Evolutionary conservation across 306 rosid genomes (phyloP), one percentile per base, ranked within the genome.

Genomic region (Alnus glutinosa): DNA sequence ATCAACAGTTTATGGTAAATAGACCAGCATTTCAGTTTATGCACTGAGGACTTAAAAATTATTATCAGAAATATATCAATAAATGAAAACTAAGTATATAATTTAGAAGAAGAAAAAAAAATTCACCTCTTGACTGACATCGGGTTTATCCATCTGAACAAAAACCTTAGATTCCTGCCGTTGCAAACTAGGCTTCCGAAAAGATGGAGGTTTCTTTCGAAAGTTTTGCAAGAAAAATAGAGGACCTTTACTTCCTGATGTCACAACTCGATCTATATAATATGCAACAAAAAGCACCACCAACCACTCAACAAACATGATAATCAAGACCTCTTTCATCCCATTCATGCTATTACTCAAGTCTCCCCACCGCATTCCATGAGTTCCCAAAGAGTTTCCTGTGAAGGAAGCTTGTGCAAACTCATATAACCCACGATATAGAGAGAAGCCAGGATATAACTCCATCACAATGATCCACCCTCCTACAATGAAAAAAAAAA

Each of bases 391-490:
- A 68, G 55, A 52, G 74, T 86, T 80, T 9, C 86, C 93, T 18
- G 2, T 83, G 64, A 88, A 85, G 76, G 97, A 74, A 76, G 82
- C 84, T 74, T 86, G 84, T 2, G 94, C 76, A 68, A 94, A 82
- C 87, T 94, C 98, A 55, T 89, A 90, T 74, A 94, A 52, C 67
- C 98, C 97, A 13, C 98, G 90, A 75, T 86, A 92, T 68, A 94
- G 83, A 69, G 96, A 70, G 76, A 94, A 90, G 49, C 98, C 97
- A 14, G 96, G 98, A 84, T 70, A 92, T 71, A 94, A 71, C 89
- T 94, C 91, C 78, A 94, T n/a, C 50, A 76, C 90, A 84, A 94
- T 80, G 79, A 89, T 86, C 94, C 93, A 81, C 48, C 81, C 83
- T 69, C 86, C 97, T 94, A 84, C 80, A 77, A 12, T 16, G 39